Evolutionary conservation across 176 grass and related monocot species (phyloP).

Genomic region (Aegilops sharonensis): DNA sequence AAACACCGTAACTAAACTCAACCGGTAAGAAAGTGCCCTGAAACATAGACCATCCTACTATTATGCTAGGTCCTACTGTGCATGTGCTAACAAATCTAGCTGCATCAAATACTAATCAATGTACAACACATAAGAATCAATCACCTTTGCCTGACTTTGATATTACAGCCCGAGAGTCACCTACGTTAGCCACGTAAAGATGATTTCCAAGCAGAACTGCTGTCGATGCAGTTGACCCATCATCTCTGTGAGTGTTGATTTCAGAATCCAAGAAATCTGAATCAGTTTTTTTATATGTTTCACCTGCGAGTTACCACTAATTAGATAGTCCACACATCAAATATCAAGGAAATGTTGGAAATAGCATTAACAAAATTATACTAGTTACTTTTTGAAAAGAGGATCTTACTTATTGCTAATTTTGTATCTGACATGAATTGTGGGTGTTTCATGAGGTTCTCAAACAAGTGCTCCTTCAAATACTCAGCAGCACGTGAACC

Average conservation of each 20-base stretch:
- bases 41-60: background rate
- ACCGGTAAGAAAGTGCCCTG: background rate
- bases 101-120: constrained; percentile 19
- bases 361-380: constrained; percentile 32
- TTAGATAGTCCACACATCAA: constrained; percentile 15
- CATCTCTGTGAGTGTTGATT: constrained; percentile 85
- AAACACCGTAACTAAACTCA: background rate
- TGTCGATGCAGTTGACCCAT: constrained; percentile 92
- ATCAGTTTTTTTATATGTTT: constrained; percentile 93
- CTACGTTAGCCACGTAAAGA: constrained; percentile 95
- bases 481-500: constrained; percentile 99
- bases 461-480: constrained; percentile 96
- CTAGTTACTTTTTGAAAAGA: constrained; percentile 34
- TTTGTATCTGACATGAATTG: constrained; percentile 88
- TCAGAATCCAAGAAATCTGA: constrained; percentile 84
- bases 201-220: constrained; percentile 83
- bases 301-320: constrained; percentile 47
- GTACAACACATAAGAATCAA: constrained; percentile 6
- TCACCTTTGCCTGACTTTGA: constrained; percentile 95
- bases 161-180: constrained; percentile 91
- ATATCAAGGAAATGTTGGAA: background rate
- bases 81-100: background rate
- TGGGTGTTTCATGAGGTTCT: constrained; percentile 85
- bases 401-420: constrained; percentile 79
- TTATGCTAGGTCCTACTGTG: background rate